Conservation (phyloP, 805 yeast species). For the Teunomyces gatunensis region DNA sequence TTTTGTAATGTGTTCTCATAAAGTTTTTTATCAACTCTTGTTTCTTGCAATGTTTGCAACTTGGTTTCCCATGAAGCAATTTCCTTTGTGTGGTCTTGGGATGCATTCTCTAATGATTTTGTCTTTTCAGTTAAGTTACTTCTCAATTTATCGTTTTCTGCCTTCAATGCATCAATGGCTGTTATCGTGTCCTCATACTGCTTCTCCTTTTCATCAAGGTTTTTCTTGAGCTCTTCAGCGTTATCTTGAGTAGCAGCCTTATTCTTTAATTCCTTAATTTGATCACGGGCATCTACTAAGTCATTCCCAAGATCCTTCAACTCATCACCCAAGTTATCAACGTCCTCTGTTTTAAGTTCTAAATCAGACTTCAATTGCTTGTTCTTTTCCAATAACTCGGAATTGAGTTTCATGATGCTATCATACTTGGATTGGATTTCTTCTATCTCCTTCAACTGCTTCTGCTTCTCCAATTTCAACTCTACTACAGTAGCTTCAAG, state of each 20-base stretch:
- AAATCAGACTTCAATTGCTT: conserved; percentile 25
- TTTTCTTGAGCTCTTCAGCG: conserved; percentile 1
- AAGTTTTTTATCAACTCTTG: background rate
- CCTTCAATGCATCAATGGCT: conserved; percentile 10
- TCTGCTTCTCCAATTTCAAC: background rate
- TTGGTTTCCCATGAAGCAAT: background rate
- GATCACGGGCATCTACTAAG: conserved; percentile 65
- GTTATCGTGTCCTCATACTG: background rate
- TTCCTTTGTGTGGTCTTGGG: background rate
- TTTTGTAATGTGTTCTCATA: background rate
- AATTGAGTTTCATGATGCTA: conserved; percentile 9
- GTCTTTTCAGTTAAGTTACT: background rate
- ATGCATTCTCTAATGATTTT: background rate
- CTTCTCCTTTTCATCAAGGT: conserved; percentile 4
- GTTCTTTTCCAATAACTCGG: conserved; percentile 16
- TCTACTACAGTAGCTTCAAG: background rate
- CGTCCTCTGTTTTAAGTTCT: conserved; percentile 53
- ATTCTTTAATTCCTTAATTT: conserved; percentile 39
- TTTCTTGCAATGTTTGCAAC: background rate
- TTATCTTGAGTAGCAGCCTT: background rate
- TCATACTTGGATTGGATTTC: conserved; percentile 8
- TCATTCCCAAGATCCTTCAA: conserved; percentile 75
- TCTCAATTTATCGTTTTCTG: conserved; percentile 16
- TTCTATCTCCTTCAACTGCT: background rate
- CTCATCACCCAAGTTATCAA: conserved; percentile 73